phyloP scores from a whole-genome alignment of 176 grass and related monocot genomes.

The Eleusine indica region DNA sequence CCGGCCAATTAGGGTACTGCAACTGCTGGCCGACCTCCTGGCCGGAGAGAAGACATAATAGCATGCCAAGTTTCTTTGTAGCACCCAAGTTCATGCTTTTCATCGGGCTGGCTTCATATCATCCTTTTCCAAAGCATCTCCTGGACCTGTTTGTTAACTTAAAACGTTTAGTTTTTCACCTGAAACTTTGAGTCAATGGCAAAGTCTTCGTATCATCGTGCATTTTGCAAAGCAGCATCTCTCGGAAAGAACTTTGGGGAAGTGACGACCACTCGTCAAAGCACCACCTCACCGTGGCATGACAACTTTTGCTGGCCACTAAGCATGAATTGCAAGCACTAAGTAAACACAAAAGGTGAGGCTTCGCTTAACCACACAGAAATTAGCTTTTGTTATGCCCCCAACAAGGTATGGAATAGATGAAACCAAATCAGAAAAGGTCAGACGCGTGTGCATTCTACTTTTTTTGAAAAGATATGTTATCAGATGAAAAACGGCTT shows the following conservation, averaged over 20 bases:
- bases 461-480: neutral
- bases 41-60: neutral
- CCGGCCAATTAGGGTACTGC: slow-evolving; percentile 27
- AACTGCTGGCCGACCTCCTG: slow-evolving; percentile 21
- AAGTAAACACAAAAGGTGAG: neutral
- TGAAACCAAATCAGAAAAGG: neutral
- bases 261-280: slow-evolving; percentile 37
- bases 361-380: neutral
- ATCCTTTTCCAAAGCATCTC: neutral
- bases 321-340: neutral
- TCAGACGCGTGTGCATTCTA: neutral
- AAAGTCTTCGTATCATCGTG: slow-evolving; percentile 24
- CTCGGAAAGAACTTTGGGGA: slow-evolving; percentile 5
- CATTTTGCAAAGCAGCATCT: slow-evolving; percentile 26
- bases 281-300: slow-evolving; percentile 16
- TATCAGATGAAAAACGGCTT: neutral
- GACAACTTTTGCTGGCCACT: slow-evolving; percentile 16
- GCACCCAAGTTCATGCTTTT: neutral
- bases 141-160: neutral
- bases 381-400: slow-evolving; percentile 36
- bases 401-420: neutral
- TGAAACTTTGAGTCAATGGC: slow-evolving; percentile 5
- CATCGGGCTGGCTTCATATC: neutral
- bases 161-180: neutral
- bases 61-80: neutral